These are phyloP conservation scores for Cercis canadensis DNA, from an alignment of 306 rosid genomes.

Conservation along the genomic window DNA sequence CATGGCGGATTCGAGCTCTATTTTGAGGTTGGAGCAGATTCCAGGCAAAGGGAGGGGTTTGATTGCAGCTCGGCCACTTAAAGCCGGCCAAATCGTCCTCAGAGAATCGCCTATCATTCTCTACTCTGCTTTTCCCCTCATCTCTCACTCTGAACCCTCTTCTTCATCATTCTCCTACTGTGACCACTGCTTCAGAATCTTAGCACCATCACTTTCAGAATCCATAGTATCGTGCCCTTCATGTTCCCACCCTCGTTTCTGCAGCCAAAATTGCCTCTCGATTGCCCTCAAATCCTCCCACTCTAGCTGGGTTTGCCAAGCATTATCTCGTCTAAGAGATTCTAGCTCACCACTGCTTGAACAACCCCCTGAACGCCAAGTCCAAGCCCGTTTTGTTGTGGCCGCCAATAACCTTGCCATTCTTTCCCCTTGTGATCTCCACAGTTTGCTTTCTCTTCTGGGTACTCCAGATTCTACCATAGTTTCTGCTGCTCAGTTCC, in stretches of 20 bases:
- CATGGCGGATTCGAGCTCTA: conserved; percentile 33
- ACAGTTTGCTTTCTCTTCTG: conserved; percentile 56
- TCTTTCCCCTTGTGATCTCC: conserved; percentile 40
- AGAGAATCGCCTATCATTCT: conserved; percentile 65
- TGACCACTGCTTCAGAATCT: conserved; percentile 62
- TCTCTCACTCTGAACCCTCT: conserved; percentile 1
- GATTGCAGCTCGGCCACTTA: conserved; percentile 52
- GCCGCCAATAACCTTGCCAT: conserved; percentile 56
- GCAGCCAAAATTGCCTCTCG: conserved; percentile 50
- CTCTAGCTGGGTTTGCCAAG: conserved; percentile 51
- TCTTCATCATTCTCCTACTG: conserved; percentile 41
- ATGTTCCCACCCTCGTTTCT: conserved; percentile 52
- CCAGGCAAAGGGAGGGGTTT: conserved; percentile 63
- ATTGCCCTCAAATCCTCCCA: conserved; percentile 45
- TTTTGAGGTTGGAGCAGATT: conserved; percentile 41
- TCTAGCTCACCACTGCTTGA: conserved; percentile 26
- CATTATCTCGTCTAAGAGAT: conserved; percentile 36
- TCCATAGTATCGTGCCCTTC: conserved; percentile 35
- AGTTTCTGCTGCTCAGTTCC: conserved; percentile 39
- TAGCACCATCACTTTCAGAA: conserved; percentile 6
- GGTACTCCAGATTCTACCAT: conserved; percentile 44
- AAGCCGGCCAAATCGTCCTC: conserved; percentile 64
- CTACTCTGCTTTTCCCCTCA: conserved; percentile 58
- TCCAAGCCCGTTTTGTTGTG: conserved; percentile 64
- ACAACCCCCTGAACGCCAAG: conserved; percentile 55